Conservation (phyloP, 2,329 filamentous ascomycete genomes). For the Phialocephala subalpina region DNA sequence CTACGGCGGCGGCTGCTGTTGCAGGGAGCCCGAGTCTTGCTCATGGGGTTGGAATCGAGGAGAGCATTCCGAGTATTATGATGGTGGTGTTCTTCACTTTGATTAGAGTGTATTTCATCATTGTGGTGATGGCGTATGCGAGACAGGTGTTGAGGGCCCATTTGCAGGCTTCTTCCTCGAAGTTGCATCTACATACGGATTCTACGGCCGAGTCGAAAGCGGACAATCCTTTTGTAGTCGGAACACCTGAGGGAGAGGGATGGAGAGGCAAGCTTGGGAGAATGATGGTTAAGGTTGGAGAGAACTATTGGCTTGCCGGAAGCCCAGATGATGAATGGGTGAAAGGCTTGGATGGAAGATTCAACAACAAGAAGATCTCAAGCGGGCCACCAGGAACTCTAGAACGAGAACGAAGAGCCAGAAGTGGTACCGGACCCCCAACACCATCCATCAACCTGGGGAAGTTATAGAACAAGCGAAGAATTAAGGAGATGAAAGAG, state of each 20-base stretch:
- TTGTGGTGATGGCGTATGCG: conserved; percentile 85
- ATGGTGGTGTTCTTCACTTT: conserved; percentile 78
- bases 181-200: conserved; percentile 44
- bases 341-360: conserved; percentile 66
- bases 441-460: conserved; percentile 35
- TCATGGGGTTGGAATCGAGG: conserved; percentile 70
- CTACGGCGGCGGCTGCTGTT: conserved; percentile 45
- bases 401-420: conserved; percentile 53
- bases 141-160: conserved; percentile 78
- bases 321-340: conserved; percentile 72
- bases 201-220: conserved; percentile 54
- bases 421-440: conserved; percentile 50
- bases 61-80: conserved; percentile 78
- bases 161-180: conserved; percentile 56
- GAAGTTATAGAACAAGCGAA: conserved; percentile 29
- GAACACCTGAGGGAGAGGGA: conserved; percentile 77
- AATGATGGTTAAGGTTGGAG: conserved; percentile 76
- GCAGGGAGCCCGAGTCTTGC: conserved; percentile 58
- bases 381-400: conserved; percentile 48
- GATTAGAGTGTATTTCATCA: conserved; percentile 81
- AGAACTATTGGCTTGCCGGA: conserved; percentile 82
- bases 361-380: conserved; percentile 55
- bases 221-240: conserved; percentile 74
- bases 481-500: conserved; percentile 8
- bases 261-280: conserved; percentile 84